phyloP scores from a whole-genome alignment of 2,329 filamentous ascomycete species.

The Fusarium drepaniforme region DNA sequence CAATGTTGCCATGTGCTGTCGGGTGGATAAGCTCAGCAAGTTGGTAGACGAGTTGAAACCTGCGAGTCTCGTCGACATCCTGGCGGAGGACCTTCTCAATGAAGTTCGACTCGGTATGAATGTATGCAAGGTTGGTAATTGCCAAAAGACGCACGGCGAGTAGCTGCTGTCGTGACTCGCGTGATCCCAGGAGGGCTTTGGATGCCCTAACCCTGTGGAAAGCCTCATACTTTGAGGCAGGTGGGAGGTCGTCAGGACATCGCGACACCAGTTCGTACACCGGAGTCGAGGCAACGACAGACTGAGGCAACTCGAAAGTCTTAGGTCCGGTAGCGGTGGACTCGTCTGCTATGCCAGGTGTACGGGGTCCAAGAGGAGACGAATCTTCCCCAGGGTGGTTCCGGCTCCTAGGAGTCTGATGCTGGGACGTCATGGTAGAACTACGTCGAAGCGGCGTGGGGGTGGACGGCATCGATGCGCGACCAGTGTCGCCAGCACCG shows the following conservation, averaged over 20 bases:
- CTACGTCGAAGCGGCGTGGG: constrained; percentile 82
- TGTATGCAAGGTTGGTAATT: constrained; percentile 91
- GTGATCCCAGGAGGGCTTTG: constrained; percentile 79
- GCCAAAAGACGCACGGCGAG: constrained; percentile 87
- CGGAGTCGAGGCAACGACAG: constrained; percentile 62
- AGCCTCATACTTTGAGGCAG: constrained; percentile 83
- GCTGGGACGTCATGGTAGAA: constrained; percentile 62
- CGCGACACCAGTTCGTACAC: constrained; percentile 69
- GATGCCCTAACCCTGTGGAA: constrained; percentile 86
- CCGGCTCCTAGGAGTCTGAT: constrained; percentile 57
- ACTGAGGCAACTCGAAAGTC: constrained; percentile 74
- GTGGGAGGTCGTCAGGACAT: constrained; percentile 74
- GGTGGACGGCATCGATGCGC: constrained; percentile 70
- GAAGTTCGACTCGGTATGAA: constrained; percentile 86
- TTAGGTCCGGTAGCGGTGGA: constrained; percentile 60
- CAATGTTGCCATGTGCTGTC: constrained; percentile 74
- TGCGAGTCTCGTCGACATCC: constrained; percentile 89
- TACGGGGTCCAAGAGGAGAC: constrained; percentile 63
- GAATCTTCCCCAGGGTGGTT: constrained; percentile 53
- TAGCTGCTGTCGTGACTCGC: constrained; percentile 77
- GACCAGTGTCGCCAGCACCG: constrained; percentile 42
- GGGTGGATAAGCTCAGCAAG: constrained; percentile 92
- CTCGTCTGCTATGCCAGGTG: constrained; percentile 54
- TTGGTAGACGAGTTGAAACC: constrained; percentile 91
- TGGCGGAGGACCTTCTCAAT: constrained; percentile 87